Base-by-base conservation (phyloP, 1,139 yeast genomes). In the Sugiyamaella xylanicola region DNA sequence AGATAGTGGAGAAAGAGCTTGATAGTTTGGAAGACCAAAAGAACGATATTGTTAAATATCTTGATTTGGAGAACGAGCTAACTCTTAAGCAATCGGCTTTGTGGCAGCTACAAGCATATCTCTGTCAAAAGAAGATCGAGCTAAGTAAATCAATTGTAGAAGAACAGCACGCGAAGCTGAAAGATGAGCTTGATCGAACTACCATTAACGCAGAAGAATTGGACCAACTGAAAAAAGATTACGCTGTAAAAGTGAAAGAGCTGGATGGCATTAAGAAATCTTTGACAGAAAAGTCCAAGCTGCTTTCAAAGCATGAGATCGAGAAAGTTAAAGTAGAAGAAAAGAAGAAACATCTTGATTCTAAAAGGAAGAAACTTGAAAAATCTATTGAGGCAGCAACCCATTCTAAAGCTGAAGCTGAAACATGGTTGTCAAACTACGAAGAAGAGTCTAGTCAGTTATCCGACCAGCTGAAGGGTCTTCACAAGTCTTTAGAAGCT, bases 1-100 rank as follows among this genome's bases (percentile, higher is more conserved):
- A 83, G 57, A 78, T 90, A 62, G 96, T 91, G 2, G 88, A 85
- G 61, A 83, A 83, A 61, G 97, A 92, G 61, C 84, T 87, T 59
- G 77, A 78, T 17, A 79, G 81, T 49, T 72, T 93, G 54, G 96
- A 91, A 65, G 79, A 77, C 2, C 82, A 81, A 57, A 87, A 91
- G 64, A 81, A 81, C 32, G 85, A 81, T 50, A 96, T 96, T 0
- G 72, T 92, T 36, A 75, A 77, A 39, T 88, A 82, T 65, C 73
- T 93, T 60, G 77, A 75, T 53, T 75, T 79, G 43, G 97, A 91
- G 68, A 90, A 88, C 65, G 71, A 76, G 25, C 74, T 87, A 36
- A 75, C 81, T 0, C 71, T 80, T 48, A 78, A 82, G 50, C 79
- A 77, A 59, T 80, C 91, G 0, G 71, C 83, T 11, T 77, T 82